These are phyloP conservation scores for Amesomyces nigricolor DNA, from an alignment of 2,329 filamentous ascomycete species.

Conservation along the genomic window DNA sequence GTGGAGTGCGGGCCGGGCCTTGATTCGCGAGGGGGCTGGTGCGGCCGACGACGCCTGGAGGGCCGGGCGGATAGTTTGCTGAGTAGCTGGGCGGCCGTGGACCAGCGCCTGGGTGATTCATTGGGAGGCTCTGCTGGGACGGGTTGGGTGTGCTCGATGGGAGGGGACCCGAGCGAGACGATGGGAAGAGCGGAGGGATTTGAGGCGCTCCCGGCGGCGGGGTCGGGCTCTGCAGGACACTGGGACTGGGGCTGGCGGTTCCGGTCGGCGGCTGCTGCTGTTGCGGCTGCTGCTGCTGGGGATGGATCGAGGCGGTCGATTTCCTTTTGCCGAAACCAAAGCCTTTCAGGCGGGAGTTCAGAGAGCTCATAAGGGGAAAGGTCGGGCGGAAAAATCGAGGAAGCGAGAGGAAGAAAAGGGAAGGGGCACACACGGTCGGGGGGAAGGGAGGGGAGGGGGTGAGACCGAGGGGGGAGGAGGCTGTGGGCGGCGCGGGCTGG, in stretches of 20 bases:
- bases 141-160: constrained; percentile 44
- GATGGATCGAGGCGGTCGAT: constrained; percentile 57
- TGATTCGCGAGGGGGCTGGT: constrained; percentile 47
- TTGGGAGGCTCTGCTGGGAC: constrained; percentile 48
- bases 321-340: constrained; percentile 78
- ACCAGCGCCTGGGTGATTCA: constrained; percentile 57
- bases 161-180: constrained; percentile 33
- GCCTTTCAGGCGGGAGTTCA: constrained; percentile 74
- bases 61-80: constrained; percentile 47
- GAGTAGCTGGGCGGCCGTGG: constrained; percentile 61
- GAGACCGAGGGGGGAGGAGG: constrained; percentile 23
- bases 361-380: constrained; percentile 61
- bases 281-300: constrained; percentile 1
- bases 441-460: constrained; percentile 27
- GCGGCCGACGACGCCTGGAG: constrained; percentile 46
- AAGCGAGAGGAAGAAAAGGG: constrained; percentile 33
- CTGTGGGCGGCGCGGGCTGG: constrained; percentile 24
- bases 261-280: neutral
- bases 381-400: constrained; percentile 19
- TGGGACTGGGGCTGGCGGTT: constrained; percentile 29
- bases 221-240: constrained; percentile 38
- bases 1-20: constrained; percentile 49
- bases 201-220: constrained; percentile 38
- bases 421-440: constrained; percentile 6
- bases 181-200: constrained; percentile 46